These are phyloP conservation scores for Salix udensis DNA, from an alignment of 345 rosid genomes.

Conservation along the genomic window DNA sequence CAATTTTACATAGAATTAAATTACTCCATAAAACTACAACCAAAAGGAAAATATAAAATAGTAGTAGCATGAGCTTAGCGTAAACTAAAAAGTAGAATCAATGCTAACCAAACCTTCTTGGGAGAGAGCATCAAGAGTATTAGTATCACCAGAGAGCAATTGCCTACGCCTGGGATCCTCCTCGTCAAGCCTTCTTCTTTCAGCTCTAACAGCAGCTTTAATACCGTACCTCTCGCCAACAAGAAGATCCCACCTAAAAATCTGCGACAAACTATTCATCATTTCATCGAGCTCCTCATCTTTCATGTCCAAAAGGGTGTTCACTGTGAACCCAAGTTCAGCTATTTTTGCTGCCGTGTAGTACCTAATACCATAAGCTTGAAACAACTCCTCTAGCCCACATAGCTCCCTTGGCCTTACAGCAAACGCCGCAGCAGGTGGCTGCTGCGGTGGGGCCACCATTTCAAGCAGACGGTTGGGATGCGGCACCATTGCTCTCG, in stretches of 20 bases:
- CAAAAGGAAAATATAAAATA: no score
- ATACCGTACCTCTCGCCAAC: constrained; percentile 93
- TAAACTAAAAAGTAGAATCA: no score
- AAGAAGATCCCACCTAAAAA: constrained; percentile 87
- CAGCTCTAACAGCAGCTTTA: constrained; percentile 91
- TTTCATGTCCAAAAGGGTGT: constrained; percentile 82
- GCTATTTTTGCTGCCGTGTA: constrained; percentile 87
- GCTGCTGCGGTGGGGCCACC: constrained; percentile 18
- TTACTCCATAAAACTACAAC: no score
- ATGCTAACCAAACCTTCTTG: constrained; percentile 61
- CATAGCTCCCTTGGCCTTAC: constrained; percentile 50
- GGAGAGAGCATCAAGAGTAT: constrained; percentile 75
- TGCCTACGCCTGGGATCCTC: constrained; percentile 56
- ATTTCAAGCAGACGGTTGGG: constrained; percentile 19
- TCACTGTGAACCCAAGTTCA: constrained; percentile 90
- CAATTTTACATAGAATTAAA: no score
- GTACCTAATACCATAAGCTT: constrained; percentile 77
- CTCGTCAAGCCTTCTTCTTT: constrained; percentile 67
- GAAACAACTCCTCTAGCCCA: constrained; percentile 76
- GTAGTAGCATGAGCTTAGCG: no score
- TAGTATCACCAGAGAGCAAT: constrained; percentile 40
- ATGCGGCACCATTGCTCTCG: constrained; percentile 33
- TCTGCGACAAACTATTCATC: constrained; percentile 90
- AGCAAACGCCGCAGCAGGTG: constrained; percentile 31
- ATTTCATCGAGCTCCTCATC: constrained; percentile 97